These are phyloP conservation scores for Bruguiera hainesii DNA, from an alignment of 441 rosid genomes.

Conservation along the genomic window DNA sequence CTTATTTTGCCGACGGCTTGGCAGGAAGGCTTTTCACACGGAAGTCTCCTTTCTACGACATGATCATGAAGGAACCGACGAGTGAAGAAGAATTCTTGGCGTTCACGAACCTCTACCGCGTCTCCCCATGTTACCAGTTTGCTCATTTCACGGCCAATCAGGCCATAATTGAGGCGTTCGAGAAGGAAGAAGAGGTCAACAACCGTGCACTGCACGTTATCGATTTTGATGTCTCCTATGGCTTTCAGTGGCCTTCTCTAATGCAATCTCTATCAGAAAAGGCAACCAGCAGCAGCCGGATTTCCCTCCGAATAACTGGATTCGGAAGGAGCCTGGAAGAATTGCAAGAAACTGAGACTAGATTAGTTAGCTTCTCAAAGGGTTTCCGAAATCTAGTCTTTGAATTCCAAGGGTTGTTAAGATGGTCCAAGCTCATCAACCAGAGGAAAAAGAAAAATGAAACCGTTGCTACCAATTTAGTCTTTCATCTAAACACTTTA, in stretches of 20 bases:
- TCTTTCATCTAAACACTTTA: slow-evolving; percentile 41
- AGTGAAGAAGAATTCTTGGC: slow-evolving; percentile 46
- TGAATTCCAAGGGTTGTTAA: slow-evolving; percentile 51
- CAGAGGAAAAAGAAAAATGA: slow-evolving; percentile 46
- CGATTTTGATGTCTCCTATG: slow-evolving; percentile 55
- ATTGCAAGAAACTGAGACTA: slow-evolving; percentile 49
- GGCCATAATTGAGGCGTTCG: slow-evolving; percentile 50
- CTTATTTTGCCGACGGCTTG: slow-evolving; percentile 55
- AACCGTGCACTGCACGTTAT: slow-evolving; percentile 48
- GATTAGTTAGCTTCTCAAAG: slow-evolving; percentile 49
- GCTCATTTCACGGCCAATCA: slow-evolving; percentile 77
- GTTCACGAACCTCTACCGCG: slow-evolving; percentile 49
- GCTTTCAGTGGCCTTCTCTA: slow-evolving; percentile 70
- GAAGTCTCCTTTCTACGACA: slow-evolving; percentile 53
- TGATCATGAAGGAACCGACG: slow-evolving; percentile 54
- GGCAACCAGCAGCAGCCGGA: slow-evolving; percentile 30
- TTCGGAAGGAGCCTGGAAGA: slow-evolving; percentile 45
- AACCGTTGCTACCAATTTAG: slow-evolving; percentile 51
- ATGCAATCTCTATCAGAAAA: slow-evolving; percentile 64
- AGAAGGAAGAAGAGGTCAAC: slow-evolving; percentile 38
- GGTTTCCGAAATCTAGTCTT: slow-evolving; percentile 47
- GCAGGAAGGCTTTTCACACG: slow-evolving; percentile 45
- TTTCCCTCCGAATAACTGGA: slow-evolving; percentile 46
- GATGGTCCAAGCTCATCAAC: slow-evolving; percentile 31
- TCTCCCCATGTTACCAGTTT: slow-evolving; percentile 61